Base-by-base conservation (phyloP, 768 basidiomycete genomes). In the Cantharellus anzutake region DNA sequence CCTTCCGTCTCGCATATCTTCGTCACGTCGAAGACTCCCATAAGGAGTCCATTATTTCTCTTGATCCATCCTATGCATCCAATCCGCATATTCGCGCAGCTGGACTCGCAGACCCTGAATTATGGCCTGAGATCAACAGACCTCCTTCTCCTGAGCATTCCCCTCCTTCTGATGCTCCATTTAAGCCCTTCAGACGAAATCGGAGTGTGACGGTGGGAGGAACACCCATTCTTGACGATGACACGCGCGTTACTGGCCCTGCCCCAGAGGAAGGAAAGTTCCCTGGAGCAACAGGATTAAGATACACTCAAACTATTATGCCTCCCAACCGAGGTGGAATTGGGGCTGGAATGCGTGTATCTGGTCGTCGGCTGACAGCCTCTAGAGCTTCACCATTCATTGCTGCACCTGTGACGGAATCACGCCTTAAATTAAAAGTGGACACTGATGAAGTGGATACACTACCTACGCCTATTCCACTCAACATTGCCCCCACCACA, bases 271-370 rank as follows among this genome's bases (percentile, higher is more conserved):
- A 37, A 11, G 58, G 62, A 37, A 59, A 39, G 29, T 61, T 58
- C 41, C 60, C 57, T 16, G 69, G 82, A 66, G 67, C 79, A 64
- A 69, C 74, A 5, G 66, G 77, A 11, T 75, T 96, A 63, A 86
- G 84, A 67, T 84, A 93, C 69, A 86, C 88, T 3, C 81, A 84
- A 66, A 96, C 93, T 2, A 94, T 96, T 66, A 82, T 92, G 76
- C 88, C 82, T 2, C 76, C 77, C 3, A 76, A 80, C 35, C 76
- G 79, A 0, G 87, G 86, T 3, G 20, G 20, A 29, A 29, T 29
- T 29, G 86, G 77, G 0, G 67, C 84, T 1, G 92, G 92, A 0
- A 76, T 93, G 71, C 76, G 91, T 34, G 83, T 90, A 2, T 72
- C 78, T 37, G 90, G 80, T 0, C 80, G 81, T 64, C 73, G 82